Evolutionary conservation across 306 rosid species (phyloP), one percentile per base, ranked within the genome.

Genomic region (Rosa chinensis): DNA sequence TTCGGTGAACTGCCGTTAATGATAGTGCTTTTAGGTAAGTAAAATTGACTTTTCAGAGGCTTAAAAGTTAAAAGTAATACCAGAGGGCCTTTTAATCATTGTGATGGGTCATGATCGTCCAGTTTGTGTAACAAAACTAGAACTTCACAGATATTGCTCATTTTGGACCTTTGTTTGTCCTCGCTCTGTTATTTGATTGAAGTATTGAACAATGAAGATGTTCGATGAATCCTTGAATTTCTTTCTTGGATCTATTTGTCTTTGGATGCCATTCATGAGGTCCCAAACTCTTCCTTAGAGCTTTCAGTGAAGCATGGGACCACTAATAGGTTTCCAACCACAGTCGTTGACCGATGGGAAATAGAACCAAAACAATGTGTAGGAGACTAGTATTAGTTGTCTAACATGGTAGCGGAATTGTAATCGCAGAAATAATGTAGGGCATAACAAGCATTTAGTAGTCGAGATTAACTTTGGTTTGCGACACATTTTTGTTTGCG

Each of bases 251-350:
- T 48, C 37, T 47, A 23, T 47, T 28, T 23, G 43, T 17, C 44
- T 47, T 71, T 48, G 43, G 58, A 48, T 71, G 62, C 75, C 75
- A 71, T 47, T 21, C 44, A 13, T 32, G 39, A 48, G 43, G n/a
- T 8, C 62, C 61, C 76, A 49, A 72, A 72, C 63, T 32, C 76
- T 72, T 5, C 0, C 3, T 3, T 0, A 9, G 17, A 20, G 16
- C 68, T 42, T 40, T 1, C 21, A 12, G 52, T 2, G 42, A 21
- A 56, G 8, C 21, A n/a, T 6, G 40, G 40, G 68, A 21, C 77
- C 17, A 74, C 37, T 62, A 11, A 18, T 2, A 13, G 66, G 14
- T 55, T 48, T 52, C 16, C 42, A 52, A 58, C 6, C 43, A 35
- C 14, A 17, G 37, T 32, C 37, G 37, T 73, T 20, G 64, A 35